Base-by-base conservation (phyloP, 805 yeast genomes). In the Starmera dryadoides region DNA sequence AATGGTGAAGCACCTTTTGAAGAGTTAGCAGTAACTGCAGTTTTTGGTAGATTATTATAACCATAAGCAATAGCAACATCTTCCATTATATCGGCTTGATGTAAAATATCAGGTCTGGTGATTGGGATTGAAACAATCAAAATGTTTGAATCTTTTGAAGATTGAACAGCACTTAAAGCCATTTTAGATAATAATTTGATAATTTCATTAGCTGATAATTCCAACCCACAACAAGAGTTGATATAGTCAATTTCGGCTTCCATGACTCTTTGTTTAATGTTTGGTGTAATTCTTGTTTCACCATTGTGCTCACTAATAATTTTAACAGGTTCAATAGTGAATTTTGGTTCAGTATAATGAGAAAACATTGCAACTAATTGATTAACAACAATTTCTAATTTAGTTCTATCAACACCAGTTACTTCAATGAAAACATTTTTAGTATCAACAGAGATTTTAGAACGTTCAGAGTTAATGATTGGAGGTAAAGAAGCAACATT, bases 1-100 rank as follows among this genome's bases (percentile, higher is more conserved):
- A 91, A 75, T 33, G 98, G 88, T 40, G 83, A 73, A 19, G 95
- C 96, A 45, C 86, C 81, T 39, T 76, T 70, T 47, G 83, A 77
- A 9, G 95, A 76, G 41, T 81, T 81, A 25, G 86, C 73, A 48
- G 87, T 75, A 56, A 93, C 86, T 48, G 75, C 75, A 37, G 93
- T 79, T 65, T 81, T 86, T 46, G 74, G 75, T 56, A 93, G 73
- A 59, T 86, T 87, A 66, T 89, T 84, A 72, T 83, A 93, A 42
- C 98, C 99, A 59, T 87, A 93, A 23, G 87, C 94, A 57, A 93
- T 83, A 35, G 96, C 98, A 36, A 91, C 96, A 63, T 93, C 99
- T 65, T 93, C 99, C 95, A 93, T 86, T 49, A 93, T 81, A 65
- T 93, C 99, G 73, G 98, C 91, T 60, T 87, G 95, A 64, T 93